Base-by-base conservation (phyloP, 352 stramenopile species). In the Phytophthora vignae region DNA sequence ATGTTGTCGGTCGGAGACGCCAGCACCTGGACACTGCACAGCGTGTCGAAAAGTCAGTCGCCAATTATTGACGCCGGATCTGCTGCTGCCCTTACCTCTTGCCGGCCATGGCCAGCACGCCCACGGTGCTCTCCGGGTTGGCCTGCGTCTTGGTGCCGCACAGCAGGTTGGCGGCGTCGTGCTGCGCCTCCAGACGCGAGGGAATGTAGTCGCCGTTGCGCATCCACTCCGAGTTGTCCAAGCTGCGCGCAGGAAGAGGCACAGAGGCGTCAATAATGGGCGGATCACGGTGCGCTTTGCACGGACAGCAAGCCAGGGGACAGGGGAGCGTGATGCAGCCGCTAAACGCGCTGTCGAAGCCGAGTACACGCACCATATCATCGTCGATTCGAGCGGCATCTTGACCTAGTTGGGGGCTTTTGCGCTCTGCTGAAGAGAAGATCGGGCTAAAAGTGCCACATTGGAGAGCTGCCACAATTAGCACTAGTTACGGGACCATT, bases 181-280 rank as follows among this genome's bases (percentile, higher is more conserved):
- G 91, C 78, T 99, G 98, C 5, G 98, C 97, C 73, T 99, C 97
- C 57, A 99, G 85, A 59, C 98, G 95, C 57, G 97, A 99, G 53
- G 98, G 98, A 71, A 99, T 94, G 89, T 99, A 99, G 83, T 99
- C 98, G 48, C 98, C 98, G 83, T 99, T 99, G 49, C 98, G 93
- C 97, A 99, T 99, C 88, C 92, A 99, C 81, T 99, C 96, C 68
- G 96, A 99, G 78, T 98, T 99, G 82, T 99, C 97, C 73, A 99
- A 69, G 65, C 88, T 96, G 60, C 15, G 54, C 36, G 44, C 14
- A 60, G 31, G 25, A 57, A 57, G 21, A 67, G n/a, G 46, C 33
- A 55, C 33, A 64, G 19, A 61, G 71, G 10, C 15, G 56, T 55
- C 56, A 52, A 61, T 56, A 74, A 9, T 7, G n/a, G 9, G 48